phyloP scores from a whole-genome alignment of 108 stramenopile genomes.

The Chaetoceros muelleri region DNA sequence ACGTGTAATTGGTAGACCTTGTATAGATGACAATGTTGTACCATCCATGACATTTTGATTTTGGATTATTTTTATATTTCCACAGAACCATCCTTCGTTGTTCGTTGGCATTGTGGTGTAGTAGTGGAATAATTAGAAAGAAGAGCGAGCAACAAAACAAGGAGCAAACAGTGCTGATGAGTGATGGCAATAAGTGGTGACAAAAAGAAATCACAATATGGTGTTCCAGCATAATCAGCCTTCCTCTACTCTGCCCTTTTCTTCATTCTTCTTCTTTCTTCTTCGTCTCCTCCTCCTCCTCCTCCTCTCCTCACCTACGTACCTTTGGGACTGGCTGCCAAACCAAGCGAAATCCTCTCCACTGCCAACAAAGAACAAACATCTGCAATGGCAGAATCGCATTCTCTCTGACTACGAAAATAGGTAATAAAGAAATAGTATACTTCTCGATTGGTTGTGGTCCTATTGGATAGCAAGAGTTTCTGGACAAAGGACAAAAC shows the following conservation, averaged over 20 bases:
- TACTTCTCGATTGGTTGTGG: conserved; percentile 76
- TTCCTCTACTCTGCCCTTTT: too few relatives aligned
- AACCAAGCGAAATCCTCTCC: conserved; percentile 46
- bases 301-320: conserved; percentile 2
- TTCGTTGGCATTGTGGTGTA: too few relatives aligned
- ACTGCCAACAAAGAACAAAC: conserved; percentile 33
- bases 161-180: too few relatives aligned
- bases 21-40: conserved; percentile 27
- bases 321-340: conserved; percentile 76
- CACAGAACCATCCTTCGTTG: conserved; percentile 81
- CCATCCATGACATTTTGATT: conserved; percentile 32
- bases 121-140: too few relatives aligned
- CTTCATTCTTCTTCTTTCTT: too few relatives aligned
- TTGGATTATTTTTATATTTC: conserved; percentile 36
- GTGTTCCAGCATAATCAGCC: too few relatives aligned
- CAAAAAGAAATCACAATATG: too few relatives aligned
- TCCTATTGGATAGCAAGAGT: conserved; percentile 40
- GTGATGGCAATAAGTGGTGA: too few relatives aligned
- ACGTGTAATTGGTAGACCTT: conserved; percentile 46
- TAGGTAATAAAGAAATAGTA: conserved; percentile 80
- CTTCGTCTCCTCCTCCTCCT: too few relatives aligned
- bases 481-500: conserved; percentile 54
- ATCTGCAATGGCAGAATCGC: conserved; percentile 55
- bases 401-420: conserved; percentile 64
- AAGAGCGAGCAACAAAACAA: too few relatives aligned